Conservation (phyloP, 23 red algal genomes). For the Gracilaria gracilis region DNA sequence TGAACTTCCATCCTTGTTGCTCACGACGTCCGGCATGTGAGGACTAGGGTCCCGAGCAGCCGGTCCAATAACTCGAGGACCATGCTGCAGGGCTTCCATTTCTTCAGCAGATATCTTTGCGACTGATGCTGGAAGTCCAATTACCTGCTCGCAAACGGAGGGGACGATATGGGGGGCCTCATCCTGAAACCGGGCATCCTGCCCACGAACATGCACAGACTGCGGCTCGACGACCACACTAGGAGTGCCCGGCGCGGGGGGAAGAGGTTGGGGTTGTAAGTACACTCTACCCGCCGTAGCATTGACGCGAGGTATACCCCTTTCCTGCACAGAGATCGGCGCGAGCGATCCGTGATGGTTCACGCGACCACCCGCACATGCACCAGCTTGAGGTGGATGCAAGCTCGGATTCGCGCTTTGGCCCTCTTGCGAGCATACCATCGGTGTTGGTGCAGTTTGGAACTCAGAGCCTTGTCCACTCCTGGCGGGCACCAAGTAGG, state of each 20-base stretch:
- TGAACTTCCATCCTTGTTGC: not conserved
- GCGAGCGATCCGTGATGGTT: not conserved
- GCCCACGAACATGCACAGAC: not conserved
- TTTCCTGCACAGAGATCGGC: not conserved
- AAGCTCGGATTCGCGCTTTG: not conserved
- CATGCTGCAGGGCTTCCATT: not conserved
- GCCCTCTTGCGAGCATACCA: not conserved
- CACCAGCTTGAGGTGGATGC: not conserved
- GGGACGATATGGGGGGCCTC: not conserved
- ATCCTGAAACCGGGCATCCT: not conserved
- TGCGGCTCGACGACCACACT: not conserved
- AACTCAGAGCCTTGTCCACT: not conserved
- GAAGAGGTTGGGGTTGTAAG: not conserved
- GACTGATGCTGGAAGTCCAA: not conserved
- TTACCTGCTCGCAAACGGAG: not conserved
- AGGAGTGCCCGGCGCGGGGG: not conserved
- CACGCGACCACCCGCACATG: not conserved
- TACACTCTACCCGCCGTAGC: not conserved
- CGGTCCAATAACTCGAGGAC: not conserved
- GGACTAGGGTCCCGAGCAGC: not conserved
- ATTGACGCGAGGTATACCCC: not conserved
- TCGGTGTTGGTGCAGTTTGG: not conserved
- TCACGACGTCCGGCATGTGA: not conserved
- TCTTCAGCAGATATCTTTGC: not conserved
- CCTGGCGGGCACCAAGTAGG: not conserved